Evolutionary conservation across 148 eudicot species (phyloP).

Genomic region (Spergularia bocconei): DNA sequence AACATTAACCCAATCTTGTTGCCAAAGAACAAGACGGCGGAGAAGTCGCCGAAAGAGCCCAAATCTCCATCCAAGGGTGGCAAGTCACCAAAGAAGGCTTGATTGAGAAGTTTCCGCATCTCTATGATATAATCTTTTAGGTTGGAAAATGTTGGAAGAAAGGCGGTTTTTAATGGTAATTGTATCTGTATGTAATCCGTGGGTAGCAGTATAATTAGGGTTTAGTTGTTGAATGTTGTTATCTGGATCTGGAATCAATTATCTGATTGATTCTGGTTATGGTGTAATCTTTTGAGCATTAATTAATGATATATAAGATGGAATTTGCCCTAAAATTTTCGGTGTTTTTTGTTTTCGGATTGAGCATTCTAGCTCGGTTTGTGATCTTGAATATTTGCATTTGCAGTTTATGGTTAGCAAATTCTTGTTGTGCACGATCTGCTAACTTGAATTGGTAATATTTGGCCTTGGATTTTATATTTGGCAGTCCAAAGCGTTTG

Average conservation of each 20-base stretch:
- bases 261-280: conserved; percentile 4
- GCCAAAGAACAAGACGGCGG: conserved; percentile 50
- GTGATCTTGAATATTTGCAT: too few relatives aligned
- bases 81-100: conserved; percentile 56
- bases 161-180: too few relatives aligned
- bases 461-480: too few relatives aligned
- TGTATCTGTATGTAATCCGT: not conserved
- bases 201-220: not conserved
- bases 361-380: too few relatives aligned
- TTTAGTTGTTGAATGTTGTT: not conserved
- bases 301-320: too few relatives aligned
- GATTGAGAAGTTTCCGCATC: not conserved
- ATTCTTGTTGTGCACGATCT: too few relatives aligned
- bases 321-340: too few relatives aligned
- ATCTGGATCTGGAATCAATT: not conserved
- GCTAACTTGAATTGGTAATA: too few relatives aligned
- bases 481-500: too few relatives aligned
- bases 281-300: too few relatives aligned
- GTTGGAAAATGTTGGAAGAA: not conserved
- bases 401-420: too few relatives aligned
- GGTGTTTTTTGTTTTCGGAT: too few relatives aligned
- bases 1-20: conserved; percentile 60
- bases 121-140: not conserved
- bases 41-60: conserved; percentile 41
- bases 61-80: conserved; percentile 48